Conservation (phyloP, 768 basidiomycete genomes). For the Lactarius trivialis region DNA sequence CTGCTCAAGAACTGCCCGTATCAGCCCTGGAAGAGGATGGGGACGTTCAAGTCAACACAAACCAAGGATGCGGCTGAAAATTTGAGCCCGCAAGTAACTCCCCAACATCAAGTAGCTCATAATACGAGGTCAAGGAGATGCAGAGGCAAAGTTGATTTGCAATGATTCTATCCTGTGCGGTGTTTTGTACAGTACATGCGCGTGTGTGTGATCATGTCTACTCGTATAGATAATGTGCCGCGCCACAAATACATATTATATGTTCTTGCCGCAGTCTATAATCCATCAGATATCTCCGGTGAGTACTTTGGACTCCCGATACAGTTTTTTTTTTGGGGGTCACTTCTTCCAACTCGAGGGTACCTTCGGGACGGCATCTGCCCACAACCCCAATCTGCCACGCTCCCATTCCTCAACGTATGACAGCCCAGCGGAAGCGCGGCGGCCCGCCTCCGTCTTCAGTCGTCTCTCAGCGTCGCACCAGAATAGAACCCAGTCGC, state of each 20-base stretch:
- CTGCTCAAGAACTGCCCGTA: constrained; percentile 31
- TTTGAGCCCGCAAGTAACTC: constrained; percentile 17
- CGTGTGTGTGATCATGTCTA: neutral
- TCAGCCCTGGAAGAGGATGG: constrained; percentile 45
- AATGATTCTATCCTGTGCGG: neutral
- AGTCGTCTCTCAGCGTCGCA: constrained; percentile 91
- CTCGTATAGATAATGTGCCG: neutral
- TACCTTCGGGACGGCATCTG: constrained; percentile 56
- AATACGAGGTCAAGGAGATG: constrained; percentile 9
- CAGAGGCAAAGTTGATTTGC: constrained; percentile 1
- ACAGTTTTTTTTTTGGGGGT: neutral
- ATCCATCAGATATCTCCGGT: neutral
- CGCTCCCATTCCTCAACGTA: constrained; percentile 74
- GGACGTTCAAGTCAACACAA: constrained; percentile 20
- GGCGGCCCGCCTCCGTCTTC: constrained; percentile 58
- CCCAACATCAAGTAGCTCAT: neutral
- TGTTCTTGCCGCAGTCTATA: neutral
- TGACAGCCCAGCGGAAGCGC: constrained; percentile 56
- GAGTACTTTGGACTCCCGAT: neutral
- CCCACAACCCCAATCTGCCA: constrained; percentile 66
- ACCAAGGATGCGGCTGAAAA: constrained; percentile 34
- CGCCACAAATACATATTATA: constrained; percentile 10
- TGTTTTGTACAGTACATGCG: constrained; percentile 8
- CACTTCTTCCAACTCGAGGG: constrained; percentile 68
- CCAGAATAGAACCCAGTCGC: constrained; percentile 94